These are phyloP conservation scores for Lentithecium fluviatile DNA, from an alignment of 495 filamentous ascomycete genomes.

Conservation along the genomic window DNA sequence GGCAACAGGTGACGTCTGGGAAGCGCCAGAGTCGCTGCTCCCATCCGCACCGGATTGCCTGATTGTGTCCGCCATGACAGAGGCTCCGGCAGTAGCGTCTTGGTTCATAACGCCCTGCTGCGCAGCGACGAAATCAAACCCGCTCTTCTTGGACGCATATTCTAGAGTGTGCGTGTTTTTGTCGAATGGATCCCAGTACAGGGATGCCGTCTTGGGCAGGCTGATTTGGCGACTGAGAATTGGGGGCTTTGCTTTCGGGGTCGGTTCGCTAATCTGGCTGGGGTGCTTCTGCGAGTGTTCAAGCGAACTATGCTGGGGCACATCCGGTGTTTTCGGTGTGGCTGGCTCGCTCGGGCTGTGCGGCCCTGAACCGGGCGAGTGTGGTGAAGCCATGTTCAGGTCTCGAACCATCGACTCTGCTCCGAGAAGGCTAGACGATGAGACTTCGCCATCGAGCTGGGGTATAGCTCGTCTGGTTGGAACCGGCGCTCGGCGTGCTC, in stretches of 20 bases:
- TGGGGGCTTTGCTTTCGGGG: conserved; percentile 27
- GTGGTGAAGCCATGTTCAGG: conserved; percentile 64
- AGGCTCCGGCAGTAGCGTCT: too few relatives aligned
- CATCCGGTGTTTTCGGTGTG: conserved; percentile 41
- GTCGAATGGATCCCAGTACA: conserved; percentile 41
- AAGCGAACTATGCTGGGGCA: conserved; percentile 31
- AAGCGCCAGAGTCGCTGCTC: conserved; percentile 5
- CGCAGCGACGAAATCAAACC: conserved; percentile 35
- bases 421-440: conserved; percentile 58
- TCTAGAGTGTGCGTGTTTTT: conserved; percentile 40
- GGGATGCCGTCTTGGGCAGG: conserved; percentile 42
- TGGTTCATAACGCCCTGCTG: conserved; percentile 13
- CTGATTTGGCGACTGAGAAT: conserved; percentile 41
- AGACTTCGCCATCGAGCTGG: conserved; percentile 17
- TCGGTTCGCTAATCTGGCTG: conserved; percentile 36
- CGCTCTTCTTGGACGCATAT: conserved; percentile 41
- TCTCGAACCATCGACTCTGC: conserved; percentile 66
- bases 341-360: conserved; percentile 36
- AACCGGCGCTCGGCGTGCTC: too few relatives aligned
- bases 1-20: background rate
- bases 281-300: conserved; percentile 5
- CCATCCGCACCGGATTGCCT: conserved; percentile 23
- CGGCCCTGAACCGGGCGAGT: conserved; percentile 35
- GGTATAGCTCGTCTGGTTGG: background rate
- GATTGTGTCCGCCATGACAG: conserved; percentile 20